phyloP scores from a whole-genome alignment of 1,139 yeast genomes.

The Candida buenavistaensis region DNA sequence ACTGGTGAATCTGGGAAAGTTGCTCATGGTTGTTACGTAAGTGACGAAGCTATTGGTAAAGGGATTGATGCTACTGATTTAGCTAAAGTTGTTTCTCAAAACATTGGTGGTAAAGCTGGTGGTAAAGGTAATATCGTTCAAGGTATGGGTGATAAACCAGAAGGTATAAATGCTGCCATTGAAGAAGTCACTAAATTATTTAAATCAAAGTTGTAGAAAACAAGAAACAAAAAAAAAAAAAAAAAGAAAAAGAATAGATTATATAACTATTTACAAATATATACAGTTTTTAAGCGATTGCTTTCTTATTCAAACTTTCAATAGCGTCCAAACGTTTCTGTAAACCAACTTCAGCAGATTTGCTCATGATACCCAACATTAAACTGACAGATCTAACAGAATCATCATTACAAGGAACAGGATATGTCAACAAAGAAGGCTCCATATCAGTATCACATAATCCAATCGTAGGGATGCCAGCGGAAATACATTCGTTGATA shows the following conservation, averaged over 20 bases:
- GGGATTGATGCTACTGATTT: constrained; percentile 77
- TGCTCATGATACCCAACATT: constrained; percentile 78
- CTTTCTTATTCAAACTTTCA: constrained; percentile 12
- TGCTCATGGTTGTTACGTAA: constrained; percentile 92
- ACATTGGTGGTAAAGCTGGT: constrained; percentile 96
- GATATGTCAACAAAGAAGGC: constrained; percentile 85
- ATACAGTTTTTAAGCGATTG: no score
- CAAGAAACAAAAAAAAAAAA: constrained; percentile 1
- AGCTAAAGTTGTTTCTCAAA: constrained; percentile 66
- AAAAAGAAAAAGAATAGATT: background rate
- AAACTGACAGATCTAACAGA: constrained; percentile 80
- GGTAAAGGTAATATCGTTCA: constrained; percentile 97
- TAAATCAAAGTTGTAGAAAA: constrained; percentile 50
- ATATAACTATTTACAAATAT: constrained; percentile 6
- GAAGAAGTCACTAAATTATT: constrained; percentile 63
- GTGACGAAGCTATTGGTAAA: constrained; percentile 67
- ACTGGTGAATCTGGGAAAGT: constrained; percentile 78
- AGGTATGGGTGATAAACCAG: constrained; percentile 90
- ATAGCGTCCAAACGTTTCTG: constrained; percentile 51
- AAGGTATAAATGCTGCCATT: constrained; percentile 70
- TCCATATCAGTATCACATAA: constrained; percentile 92
- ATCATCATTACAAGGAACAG: constrained; percentile 96
- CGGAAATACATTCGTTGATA: constrained; percentile 75
- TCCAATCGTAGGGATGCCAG: constrained; percentile 90
- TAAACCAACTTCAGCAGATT: constrained; percentile 81